Evolutionary conservation across 2,329 filamentous ascomycete species (phyloP).

Genomic region (Hypoxylon sp.): DNA sequence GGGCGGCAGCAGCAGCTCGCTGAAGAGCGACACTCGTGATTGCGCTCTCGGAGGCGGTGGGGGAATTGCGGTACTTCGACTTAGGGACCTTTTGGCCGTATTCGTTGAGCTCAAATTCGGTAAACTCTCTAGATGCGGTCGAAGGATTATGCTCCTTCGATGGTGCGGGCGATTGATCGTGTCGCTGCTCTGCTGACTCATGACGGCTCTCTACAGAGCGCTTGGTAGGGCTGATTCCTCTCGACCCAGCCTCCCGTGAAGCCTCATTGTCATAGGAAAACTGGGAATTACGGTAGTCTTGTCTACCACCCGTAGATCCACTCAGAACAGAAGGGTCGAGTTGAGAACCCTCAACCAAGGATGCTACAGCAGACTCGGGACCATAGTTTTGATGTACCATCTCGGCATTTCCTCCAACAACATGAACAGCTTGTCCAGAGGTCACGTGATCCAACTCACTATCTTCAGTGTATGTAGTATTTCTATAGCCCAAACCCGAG

Average conservation of each 20-base stretch:
- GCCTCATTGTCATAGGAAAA: conserved; percentile 52
- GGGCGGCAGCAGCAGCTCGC: conserved; percentile 64
- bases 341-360: conserved; percentile 82
- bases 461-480: conserved; percentile 66
- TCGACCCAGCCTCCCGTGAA: conserved; percentile 42
- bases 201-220: conserved; percentile 57
- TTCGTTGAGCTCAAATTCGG: conserved; percentile 72
- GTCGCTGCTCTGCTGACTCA: conserved; percentile 59
- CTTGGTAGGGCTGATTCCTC: conserved; percentile 61
- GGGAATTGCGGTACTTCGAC: conserved; percentile 64
- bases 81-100: conserved; percentile 69
- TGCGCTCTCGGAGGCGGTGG: conserved; percentile 70
- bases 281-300: conserved; percentile 61
- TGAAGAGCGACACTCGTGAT: conserved; percentile 71
- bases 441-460: conserved; percentile 73
- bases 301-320: conserved; percentile 67
- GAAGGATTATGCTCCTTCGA: conserved; percentile 49
- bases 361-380: conserved; percentile 92
- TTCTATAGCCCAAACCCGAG: conserved; percentile 70
- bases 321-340: conserved; percentile 78
- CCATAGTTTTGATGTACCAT: conserved; percentile 80
- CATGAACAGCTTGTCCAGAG: conserved; percentile 78
- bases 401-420: conserved; percentile 80
- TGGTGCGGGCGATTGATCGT: conserved; percentile 59
- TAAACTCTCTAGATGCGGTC: conserved; percentile 62